Evolutionary conservation across 2,329 filamentous ascomycete genomes (phyloP).

Genomic region (Beauveria sp.): DNA sequence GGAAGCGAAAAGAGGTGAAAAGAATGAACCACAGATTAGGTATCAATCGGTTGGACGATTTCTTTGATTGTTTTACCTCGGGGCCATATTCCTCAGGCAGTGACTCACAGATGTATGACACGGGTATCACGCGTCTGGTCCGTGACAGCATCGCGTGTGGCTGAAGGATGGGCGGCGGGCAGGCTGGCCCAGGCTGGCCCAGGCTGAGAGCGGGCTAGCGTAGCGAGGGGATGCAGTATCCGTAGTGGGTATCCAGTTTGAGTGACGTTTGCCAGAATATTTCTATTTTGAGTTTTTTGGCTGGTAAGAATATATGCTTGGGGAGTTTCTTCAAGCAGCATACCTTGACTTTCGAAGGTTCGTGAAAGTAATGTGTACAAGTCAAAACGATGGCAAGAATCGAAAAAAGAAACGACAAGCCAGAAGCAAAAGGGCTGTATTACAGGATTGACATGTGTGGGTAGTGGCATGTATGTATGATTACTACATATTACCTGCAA

Average conservation of each 20-base stretch:
- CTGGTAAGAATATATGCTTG: no score
- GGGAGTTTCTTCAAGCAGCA: no score
- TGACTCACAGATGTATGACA: constrained; percentile 8
- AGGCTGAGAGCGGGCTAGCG: background rate
- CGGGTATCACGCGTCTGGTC: constrained; percentile 6
- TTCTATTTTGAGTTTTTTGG: background rate
- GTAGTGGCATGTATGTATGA: no score
- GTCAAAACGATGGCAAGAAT: no score
- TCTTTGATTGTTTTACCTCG: background rate
- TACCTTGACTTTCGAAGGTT: no score
- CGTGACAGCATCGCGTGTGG: constrained; percentile 8
- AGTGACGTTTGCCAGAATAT: background rate
- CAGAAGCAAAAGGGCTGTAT: no score
- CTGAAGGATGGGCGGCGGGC: background rate
- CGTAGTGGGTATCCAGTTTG: no score
- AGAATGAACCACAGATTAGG: background rate
- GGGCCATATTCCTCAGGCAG: background rate
- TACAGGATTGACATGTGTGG: no score
- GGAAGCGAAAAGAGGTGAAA: background rate
- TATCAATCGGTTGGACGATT: background rate
- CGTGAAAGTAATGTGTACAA: no score
- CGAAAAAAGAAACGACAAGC: no score
- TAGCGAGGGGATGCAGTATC: no score
- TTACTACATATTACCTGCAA: no score
- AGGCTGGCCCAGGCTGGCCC: background rate